Evolutionary conservation across 2,329 filamentous ascomycete genomes (phyloP).

Genomic region (Diatrype stigma): DNA sequence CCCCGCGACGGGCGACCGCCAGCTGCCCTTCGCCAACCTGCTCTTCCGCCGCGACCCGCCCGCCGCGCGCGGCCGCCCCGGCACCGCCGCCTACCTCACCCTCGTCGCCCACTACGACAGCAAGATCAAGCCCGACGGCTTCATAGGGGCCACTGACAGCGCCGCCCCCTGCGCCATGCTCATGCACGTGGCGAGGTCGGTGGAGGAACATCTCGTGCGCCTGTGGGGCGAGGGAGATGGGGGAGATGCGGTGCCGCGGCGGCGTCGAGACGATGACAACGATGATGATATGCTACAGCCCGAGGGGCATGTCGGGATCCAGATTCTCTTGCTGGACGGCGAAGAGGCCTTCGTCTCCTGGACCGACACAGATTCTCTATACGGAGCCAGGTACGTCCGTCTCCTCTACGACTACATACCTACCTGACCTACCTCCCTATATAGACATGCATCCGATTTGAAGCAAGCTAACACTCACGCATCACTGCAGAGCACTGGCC

Average conservation of each 20-base stretch:
- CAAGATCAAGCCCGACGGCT: slow-evolving; percentile 66
- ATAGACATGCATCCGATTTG: neutral
- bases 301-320: slow-evolving; percentile 67
- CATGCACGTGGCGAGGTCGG: slow-evolving; percentile 67
- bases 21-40: slow-evolving; percentile 73
- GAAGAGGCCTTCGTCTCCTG: slow-evolving; percentile 75
- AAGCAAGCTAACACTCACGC: slow-evolving; percentile 5
- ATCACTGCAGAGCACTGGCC: slow-evolving; percentile 54
- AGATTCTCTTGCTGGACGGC: slow-evolving; percentile 76
- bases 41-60: slow-evolving; percentile 76
- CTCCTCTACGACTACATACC: neutral
- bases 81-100: slow-evolving; percentile 69
- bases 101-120: slow-evolving; percentile 83
- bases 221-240: slow-evolving; percentile 70
- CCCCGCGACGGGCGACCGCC: slow-evolving; percentile 56
- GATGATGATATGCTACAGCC: neutral
- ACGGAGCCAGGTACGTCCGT: slow-evolving; percentile 60
- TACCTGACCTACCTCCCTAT: too few relatives aligned
- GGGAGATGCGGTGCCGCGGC: slow-evolving; percentile 47
- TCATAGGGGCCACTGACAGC: slow-evolving; percentile 81
- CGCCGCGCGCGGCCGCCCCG: slow-evolving; percentile 65
- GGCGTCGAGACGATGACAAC: neutral
- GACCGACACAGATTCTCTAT: slow-evolving; percentile 70
- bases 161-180: slow-evolving; percentile 82
- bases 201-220: slow-evolving; percentile 67